Percentiles rank a stretch among this genome's conserved stretches.
These are phyloP conservation scores for Boletellus emodensis DNA, from an alignment of 768 basidiomycete genomes.

Conservation along the genomic window DNA sequence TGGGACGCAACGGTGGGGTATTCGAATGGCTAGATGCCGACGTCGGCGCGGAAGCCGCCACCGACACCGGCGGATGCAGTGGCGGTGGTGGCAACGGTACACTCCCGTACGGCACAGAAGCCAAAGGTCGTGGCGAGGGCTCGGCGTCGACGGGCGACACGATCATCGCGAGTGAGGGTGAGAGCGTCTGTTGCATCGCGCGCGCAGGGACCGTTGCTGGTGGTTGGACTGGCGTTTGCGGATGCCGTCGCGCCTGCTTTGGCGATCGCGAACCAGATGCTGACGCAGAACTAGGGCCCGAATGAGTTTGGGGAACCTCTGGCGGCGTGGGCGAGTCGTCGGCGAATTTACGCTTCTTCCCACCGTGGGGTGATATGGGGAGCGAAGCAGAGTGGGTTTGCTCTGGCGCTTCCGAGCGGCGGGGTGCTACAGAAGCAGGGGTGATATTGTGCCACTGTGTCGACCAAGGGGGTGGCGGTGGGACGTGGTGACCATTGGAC, in stretches of 20 bases:
- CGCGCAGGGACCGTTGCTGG: constrained; percentile 24
- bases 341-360: constrained; percentile 34
- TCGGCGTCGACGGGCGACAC: constrained; percentile 33
- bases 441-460: constrained; percentile 28
- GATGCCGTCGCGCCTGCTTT: constrained; percentile 33
- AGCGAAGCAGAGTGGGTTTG: constrained; percentile 8
- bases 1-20: constrained; percentile 28
- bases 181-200: constrained; percentile 33
- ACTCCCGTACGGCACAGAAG: constrained; percentile 22
- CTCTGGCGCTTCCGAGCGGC: constrained; percentile 27
- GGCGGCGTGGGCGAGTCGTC: constrained; percentile 31
- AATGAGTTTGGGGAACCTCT: constrained; percentile 7
- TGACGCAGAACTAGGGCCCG: constrained; percentile 14
- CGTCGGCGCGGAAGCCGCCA: not conserved
- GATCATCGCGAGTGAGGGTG: constrained; percentile 34
- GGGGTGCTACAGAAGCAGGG: constrained; percentile 10
- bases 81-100: constrained; percentile 9
- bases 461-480: constrained; percentile 34
- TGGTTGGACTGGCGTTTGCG: constrained; percentile 31
- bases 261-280: constrained; percentile 27
- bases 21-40: constrained; percentile 17
- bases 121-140: constrained; percentile 30
- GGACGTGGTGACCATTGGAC: constrained; percentile 33
- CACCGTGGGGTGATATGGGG: constrained; percentile 28
- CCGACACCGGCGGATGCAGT: not conserved